Evolutionary conservation across 176 grass and related monocot genomes (phyloP).

Genomic region (Oryza australiensis): DNA sequence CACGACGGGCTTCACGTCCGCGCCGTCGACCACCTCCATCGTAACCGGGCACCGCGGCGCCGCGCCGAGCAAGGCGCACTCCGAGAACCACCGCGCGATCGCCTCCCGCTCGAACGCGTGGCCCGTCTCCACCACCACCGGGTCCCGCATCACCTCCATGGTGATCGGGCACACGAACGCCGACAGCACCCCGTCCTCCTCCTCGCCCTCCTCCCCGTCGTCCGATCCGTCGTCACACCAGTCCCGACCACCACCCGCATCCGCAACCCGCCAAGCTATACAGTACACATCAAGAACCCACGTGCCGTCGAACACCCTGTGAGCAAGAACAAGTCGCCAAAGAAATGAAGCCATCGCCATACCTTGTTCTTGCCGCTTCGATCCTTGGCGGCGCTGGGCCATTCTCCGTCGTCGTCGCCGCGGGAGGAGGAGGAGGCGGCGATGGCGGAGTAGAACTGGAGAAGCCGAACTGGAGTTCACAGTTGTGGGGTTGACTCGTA

Average conservation of each 20-base stretch:
- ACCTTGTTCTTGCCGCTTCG: constrained; percentile 19
- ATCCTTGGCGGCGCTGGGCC: constrained; percentile 22
- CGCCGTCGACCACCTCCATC: constrained; percentile 8
- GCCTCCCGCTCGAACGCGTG: constrained; percentile 47
- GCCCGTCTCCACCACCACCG: constrained; percentile 51
- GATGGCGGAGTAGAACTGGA: no score
- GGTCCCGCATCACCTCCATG: constrained; percentile 47
- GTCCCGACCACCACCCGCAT: background rate
- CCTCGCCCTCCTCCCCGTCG: background rate
- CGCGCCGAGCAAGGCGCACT: constrained; percentile 25
- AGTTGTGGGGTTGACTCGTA: constrained; percentile 20
- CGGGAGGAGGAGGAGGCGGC: background rate
- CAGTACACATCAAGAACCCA: background rate
- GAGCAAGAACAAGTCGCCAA: background rate
- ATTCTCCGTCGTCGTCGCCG: background rate
- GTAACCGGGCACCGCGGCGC: constrained; percentile 39
- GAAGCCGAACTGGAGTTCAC: background rate
- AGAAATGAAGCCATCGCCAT: background rate
- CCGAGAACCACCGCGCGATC: constrained; percentile 42
- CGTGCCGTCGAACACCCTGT: background rate
- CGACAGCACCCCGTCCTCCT: constrained; percentile 5
- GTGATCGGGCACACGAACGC: constrained; percentile 59
- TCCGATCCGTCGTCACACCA: background rate
- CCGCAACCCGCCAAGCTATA: background rate
- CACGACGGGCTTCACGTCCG: constrained; percentile 38